Evolutionary conservation across 495 filamentous ascomycete genomes (phyloP), one percentile per base, ranked within the genome.

Genomic region (Talaromyces ruber): DNA sequence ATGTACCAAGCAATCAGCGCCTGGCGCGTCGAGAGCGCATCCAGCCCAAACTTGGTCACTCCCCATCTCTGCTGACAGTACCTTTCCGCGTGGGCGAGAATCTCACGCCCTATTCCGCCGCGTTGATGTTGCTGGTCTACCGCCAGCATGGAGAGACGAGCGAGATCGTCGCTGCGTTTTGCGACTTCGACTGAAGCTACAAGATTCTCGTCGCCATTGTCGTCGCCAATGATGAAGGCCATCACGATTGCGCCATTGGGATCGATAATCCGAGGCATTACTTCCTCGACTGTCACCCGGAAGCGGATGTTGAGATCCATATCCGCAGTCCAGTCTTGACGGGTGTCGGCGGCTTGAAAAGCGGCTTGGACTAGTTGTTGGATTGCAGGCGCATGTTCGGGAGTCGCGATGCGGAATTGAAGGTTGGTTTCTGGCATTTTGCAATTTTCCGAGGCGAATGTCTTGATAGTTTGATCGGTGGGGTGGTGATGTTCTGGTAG

Each of bases 1-100:
- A 60, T 51, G 59, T 82, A 82, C 76, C 76, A 82, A 39, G 64
- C 60, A 30, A 79, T 74, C 53, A 82, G 66, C 24, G 71, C 67
- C 16, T 66, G 22, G 28, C 79, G 70, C 18, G 67, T 69, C 37
- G 72, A 75, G 51, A 81, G 71, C 12, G 76, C 76, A 29, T 70
- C 70, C 63, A 82, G 67, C 54, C 70, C 70, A 52, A 74, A 37
- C 32, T 62, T 67, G 22, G 54, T 58, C 1, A 65, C 58, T 1
- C 69, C 72, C 72, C 74, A 79, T 25, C 57, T 63, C 47, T 54
- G 45, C 6, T 59, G 62, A 21, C 67, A 72, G 56, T 76, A 79
- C 6, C 64, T 51, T 54, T 82, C 79, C 8, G 76, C 77, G 28
- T 74, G 68, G 6, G 63, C 62, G 24, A 81, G 66, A 4, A 80